Evolutionary conservation across 2,329 filamentous ascomycete species (phyloP).

Genomic region (Coniochaeta sp.): DNA sequence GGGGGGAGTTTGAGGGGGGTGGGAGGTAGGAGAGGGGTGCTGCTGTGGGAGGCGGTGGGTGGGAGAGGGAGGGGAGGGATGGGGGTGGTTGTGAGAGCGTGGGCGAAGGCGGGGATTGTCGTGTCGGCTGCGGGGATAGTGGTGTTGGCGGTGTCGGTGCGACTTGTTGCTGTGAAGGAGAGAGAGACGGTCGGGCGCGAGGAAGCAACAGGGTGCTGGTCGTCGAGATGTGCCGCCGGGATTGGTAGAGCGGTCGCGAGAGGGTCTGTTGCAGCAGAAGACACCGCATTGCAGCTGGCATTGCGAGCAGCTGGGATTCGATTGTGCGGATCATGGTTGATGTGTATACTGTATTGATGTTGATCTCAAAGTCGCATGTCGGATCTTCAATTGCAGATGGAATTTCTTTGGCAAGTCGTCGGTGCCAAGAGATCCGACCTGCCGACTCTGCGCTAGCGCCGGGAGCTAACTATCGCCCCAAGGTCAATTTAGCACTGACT

Average conservation of each 20-base stretch:
- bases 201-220: not conserved
- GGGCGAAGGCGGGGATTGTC: not conserved
- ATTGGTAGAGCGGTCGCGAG: not conserved
- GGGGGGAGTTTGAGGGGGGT: constrained; percentile 15
- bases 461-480: not conserved
- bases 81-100: not conserved
- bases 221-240: not conserved
- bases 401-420: not conserved
- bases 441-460: not conserved
- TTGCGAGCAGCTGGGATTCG: constrained; percentile 11
- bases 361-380: too few relatives aligned
- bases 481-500: not conserved
- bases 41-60: constrained; percentile 4
- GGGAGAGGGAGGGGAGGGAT: constrained; percentile 1
- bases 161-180: not conserved
- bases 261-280: constrained; percentile 12
- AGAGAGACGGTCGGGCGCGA: not conserved
- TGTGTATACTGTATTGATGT: not conserved
- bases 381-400: too few relatives aligned
- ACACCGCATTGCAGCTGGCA: constrained; percentile 15
- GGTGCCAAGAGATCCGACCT: not conserved
- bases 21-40: constrained; percentile 21
- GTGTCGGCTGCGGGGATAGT: constrained; percentile 1
- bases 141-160: not conserved
- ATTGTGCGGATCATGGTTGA: not conserved